These are phyloP conservation scores for Globisporangium takayamanum DNA, from an alignment of 352 stramenopile genomes.

Conservation along the genomic window DNA sequence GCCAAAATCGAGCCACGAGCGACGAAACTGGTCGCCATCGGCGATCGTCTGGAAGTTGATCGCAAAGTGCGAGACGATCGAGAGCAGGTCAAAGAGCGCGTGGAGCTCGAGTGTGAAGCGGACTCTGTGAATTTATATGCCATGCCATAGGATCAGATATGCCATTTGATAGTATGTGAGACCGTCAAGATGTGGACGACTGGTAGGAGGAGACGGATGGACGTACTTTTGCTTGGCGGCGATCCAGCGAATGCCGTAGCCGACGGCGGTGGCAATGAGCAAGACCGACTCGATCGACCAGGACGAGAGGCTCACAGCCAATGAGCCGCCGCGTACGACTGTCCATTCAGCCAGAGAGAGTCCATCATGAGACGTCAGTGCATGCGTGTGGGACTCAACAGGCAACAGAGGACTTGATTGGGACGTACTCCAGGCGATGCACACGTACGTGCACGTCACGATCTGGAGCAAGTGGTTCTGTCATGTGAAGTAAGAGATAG, in stretches of 20 bases:
- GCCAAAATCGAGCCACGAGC: conserved; percentile 84
- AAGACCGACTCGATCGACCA: conserved; percentile 80
- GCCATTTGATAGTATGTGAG: neutral
- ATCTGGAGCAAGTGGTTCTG: conserved; percentile 80
- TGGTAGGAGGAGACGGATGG: neutral
- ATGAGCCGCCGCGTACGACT: conserved; percentile 68
- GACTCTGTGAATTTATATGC: conserved; percentile 27
- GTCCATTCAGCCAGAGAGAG: neutral
- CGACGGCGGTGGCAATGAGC: conserved; percentile 61
- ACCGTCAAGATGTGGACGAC: neutral
- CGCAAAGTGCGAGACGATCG: conserved; percentile 76
- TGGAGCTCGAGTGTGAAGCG: conserved; percentile 54
- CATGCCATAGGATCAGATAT: neutral
- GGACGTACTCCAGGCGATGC: conserved; percentile 76
- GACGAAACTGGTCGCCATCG: conserved; percentile 35
- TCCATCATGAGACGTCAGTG: neutral
- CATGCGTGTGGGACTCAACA: too few species aligned
- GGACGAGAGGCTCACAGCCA: conserved; percentile 66
- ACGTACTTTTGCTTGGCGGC: conserved; percentile 78
- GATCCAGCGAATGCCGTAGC: conserved; percentile 71
- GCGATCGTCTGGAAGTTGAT: conserved; percentile 70
- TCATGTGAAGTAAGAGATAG: neutral
- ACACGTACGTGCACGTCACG: conserved; percentile 71
- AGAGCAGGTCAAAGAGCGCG: conserved; percentile 77
- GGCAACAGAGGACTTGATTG: too few species aligned